A percentile compares a stretch with the other conserved stretches of the same genome.
These are phyloP conservation scores for Verticillium nubilum DNA, from an alignment of 2,329 filamentous ascomycete genomes.

Conservation along the genomic window DNA sequence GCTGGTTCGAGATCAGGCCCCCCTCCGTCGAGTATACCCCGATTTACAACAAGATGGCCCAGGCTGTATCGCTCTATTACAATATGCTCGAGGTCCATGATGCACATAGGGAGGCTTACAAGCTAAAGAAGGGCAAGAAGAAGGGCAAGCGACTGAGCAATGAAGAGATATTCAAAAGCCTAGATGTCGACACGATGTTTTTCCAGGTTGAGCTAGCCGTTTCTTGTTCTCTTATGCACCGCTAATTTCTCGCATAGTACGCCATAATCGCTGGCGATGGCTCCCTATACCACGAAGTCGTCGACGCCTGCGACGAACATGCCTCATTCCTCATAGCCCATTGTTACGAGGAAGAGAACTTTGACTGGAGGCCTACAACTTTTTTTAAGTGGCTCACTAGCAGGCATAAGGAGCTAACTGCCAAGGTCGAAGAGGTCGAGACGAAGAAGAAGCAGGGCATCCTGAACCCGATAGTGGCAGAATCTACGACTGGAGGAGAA, in stretches of 20 bases:
- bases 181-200: conserved; percentile 16
- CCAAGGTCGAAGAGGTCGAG: conserved; percentile 3
- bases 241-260: conserved; percentile 32
- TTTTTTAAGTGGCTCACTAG: conserved; percentile 44
- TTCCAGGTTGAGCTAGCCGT: conserved; percentile 23
- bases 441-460: background rate
- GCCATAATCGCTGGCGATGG: conserved; percentile 48
- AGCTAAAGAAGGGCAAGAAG: conserved; percentile 22
- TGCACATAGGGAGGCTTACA: conserved; percentile 18
- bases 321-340: conserved; percentile 48
- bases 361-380: conserved; percentile 37
- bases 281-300: conserved; percentile 42
- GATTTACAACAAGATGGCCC: conserved; percentile 54
- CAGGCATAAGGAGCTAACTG: conserved; percentile 20
- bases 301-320: conserved; percentile 40
- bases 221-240: background rate
- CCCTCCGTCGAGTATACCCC: conserved; percentile 51
- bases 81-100: conserved; percentile 52
- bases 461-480: background rate
- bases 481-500: background rate
- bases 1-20: conserved; percentile 60
- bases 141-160: conserved; percentile 24
- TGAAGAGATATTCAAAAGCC: conserved; percentile 13
- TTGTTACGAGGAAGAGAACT: conserved; percentile 30
- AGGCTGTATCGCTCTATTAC: conserved; percentile 61